Evolutionary conservation across 441 rosid species (phyloP).

Genomic region (Populus tomentosa): DNA sequence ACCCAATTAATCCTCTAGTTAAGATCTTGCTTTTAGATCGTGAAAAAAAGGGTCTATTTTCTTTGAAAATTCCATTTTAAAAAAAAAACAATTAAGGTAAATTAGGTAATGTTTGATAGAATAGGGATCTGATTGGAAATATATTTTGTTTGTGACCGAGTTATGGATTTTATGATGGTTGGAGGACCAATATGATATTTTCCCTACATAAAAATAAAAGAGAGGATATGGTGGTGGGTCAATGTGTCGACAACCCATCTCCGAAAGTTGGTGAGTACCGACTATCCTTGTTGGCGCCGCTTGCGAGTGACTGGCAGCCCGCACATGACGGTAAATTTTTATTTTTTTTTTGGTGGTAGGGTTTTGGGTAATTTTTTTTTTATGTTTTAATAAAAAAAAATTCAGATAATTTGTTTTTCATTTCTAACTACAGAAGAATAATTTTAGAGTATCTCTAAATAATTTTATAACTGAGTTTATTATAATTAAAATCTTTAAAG

Average conservation of each 20-base stretch:
- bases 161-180: neutral
- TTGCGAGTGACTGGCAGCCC: neutral
- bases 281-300: neutral
- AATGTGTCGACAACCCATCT: conserved; percentile 27
- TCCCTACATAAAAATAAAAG: neutral
- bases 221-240: conserved; percentile 15
- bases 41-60: neutral
- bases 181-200: neutral
- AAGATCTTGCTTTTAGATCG: neutral
- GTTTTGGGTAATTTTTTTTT: too few species aligned
- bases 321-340: neutral
- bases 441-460: too few species aligned
- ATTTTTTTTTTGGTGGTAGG: too few species aligned
- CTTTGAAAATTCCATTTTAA: neutral
- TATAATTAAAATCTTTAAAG: too few species aligned
- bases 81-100: neutral
- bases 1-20: neutral
- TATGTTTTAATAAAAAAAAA: too few species aligned
- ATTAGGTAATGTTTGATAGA: neutral
- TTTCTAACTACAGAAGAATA: too few species aligned
- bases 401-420: too few species aligned
- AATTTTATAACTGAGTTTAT: too few species aligned
- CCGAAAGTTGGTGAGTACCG: conserved; percentile 24
- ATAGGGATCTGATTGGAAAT: neutral
- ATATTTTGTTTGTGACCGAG: neutral